Conservation (phyloP, 345 rosid species). For the Populus simonii region DNA sequence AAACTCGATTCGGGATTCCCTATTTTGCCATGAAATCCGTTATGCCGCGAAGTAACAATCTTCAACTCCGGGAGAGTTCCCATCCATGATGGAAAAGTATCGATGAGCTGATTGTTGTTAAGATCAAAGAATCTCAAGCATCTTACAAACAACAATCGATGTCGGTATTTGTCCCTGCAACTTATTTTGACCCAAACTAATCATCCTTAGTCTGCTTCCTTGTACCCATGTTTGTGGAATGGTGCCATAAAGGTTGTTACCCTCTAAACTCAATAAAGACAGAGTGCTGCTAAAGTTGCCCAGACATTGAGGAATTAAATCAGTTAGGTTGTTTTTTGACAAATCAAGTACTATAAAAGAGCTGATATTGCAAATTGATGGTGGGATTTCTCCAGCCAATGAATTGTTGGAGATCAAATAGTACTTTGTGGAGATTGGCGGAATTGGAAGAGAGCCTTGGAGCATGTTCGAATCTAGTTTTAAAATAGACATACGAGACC, state of each 20-base stretch:
- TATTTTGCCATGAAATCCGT: neutral
- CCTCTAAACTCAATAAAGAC: neutral
- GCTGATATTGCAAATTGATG: constrained; percentile 4
- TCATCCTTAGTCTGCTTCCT: neutral
- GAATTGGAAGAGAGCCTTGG: constrained; percentile 18
- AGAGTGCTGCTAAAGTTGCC: constrained; percentile 3
- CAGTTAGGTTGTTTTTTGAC: constrained; percentile 16
- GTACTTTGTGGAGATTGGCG: rapidly evolving
- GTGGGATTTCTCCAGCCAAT: constrained; percentile 16
- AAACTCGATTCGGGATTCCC: neutral
- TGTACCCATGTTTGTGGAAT: neutral
- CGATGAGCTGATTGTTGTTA: neutral
- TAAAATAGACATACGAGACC: rapidly evolving
- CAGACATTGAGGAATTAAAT: constrained; percentile 32
- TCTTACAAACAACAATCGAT: neutral
- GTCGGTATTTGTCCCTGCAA: constrained; percentile 1
- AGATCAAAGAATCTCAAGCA: neutral
- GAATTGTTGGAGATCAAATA: constrained; percentile 22
- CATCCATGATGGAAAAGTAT: neutral
- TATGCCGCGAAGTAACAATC: neutral
- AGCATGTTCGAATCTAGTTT: constrained; percentile 18
- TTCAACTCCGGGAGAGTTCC: no score
- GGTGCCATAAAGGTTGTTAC: neutral
- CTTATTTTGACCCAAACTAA: neutral
- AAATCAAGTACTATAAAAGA: neutral